These are phyloP conservation scores for Acer campestre DNA, from an alignment of 345 rosid genomes.

Conservation along the genomic window DNA sequence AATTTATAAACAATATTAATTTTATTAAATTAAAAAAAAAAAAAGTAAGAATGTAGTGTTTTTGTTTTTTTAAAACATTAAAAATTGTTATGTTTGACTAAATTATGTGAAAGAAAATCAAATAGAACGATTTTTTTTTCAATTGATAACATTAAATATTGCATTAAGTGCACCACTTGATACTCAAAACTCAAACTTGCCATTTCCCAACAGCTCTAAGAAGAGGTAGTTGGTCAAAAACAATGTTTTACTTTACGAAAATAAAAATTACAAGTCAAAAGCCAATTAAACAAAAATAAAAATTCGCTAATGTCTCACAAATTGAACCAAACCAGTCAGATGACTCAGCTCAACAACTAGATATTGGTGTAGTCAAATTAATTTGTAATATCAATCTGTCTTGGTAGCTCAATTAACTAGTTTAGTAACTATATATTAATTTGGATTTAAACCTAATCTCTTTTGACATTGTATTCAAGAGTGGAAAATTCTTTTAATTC, in stretches of 20 bases:
- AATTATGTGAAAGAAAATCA: background rate
- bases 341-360: slow-evolving; percentile 21
- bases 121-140: background rate
- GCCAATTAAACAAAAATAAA: slow-evolving; percentile 1
- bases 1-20: too few relatives aligned
- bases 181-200: background rate
- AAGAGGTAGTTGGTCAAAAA: slow-evolving; percentile 8
- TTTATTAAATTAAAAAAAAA: too few relatives aligned
- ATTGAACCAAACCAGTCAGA: background rate
- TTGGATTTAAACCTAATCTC: slow-evolving; percentile 41
- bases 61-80: too few relatives aligned
- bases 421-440: slow-evolving; percentile 7
- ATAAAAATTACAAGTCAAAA: slow-evolving; percentile 4
- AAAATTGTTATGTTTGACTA: background rate
- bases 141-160: background rate
- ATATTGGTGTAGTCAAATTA: background rate
- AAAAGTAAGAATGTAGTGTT: background rate
- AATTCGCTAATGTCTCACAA: background rate
- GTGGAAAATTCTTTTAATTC: background rate
- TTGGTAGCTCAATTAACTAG: slow-evolving; percentile 13
- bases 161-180: background rate
- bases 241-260: slow-evolving; percentile 20
- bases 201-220: background rate
- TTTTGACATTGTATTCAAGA: slow-evolving; percentile 30
- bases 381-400: slow-evolving; percentile 1